Percentiles rank a stretch among this genome's conserved stretches.
Evolutionary conservation across 306 rosid species (phyloP).

Genomic region (Cyclanthera cordifolia): DNA sequence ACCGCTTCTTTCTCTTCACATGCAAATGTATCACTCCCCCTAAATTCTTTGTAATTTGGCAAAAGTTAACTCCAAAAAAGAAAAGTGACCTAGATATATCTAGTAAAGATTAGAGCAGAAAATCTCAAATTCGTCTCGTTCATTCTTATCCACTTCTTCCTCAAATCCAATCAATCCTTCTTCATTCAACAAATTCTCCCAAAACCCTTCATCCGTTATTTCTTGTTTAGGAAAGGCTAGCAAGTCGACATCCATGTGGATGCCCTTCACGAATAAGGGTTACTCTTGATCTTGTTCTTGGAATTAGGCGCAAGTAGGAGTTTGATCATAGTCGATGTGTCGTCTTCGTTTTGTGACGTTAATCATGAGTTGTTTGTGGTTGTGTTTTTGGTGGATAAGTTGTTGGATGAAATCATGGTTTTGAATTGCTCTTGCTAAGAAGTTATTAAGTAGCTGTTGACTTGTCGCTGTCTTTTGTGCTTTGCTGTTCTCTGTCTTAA

Average conservation of each 20-base stretch:
- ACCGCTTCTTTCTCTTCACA: no score
- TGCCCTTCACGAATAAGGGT: background rate
- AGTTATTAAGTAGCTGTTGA: background rate
- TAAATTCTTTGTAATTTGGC: no score
- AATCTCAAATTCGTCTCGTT: background rate
- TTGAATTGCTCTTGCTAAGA: conserved; percentile 14
- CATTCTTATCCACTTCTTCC: background rate
- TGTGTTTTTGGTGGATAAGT: conserved; percentile 18
- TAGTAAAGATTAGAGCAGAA: background rate
- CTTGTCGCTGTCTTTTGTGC: conserved; percentile 28
- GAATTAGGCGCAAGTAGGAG: no score
- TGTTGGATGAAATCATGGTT: conserved; percentile 46
- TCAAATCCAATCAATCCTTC: background rate
- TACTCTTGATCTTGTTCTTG: background rate
- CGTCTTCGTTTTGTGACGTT: conserved; percentile 7
- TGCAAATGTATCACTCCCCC: no score
- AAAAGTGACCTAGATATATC: no score
- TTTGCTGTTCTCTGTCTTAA: conserved; percentile 6
- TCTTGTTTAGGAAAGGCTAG: background rate
- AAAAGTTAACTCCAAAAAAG: no score
- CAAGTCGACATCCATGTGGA: background rate
- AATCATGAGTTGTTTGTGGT: background rate
- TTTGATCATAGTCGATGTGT: no score
- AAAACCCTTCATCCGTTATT: conserved; percentile 5
- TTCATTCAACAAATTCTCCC: conserved; percentile 13